These are phyloP conservation scores for Talaromyces islandicus DNA, from an alignment of 2,329 filamentous ascomycete species.

Conservation along the genomic window DNA sequence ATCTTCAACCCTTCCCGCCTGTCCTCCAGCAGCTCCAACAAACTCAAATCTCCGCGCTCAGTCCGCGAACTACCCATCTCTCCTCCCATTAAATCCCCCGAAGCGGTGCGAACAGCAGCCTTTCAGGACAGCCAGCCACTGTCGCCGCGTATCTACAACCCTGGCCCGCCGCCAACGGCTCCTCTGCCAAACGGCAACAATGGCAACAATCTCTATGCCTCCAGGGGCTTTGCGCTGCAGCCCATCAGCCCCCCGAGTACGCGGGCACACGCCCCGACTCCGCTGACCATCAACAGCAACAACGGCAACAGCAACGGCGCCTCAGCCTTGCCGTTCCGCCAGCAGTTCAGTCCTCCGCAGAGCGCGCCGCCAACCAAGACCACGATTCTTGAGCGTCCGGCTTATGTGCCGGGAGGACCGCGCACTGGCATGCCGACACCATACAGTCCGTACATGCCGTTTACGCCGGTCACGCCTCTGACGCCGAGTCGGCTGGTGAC, in stretches of 20 bases:
- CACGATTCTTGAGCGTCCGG: constrained; percentile 41
- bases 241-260: not conserved
- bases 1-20: constrained; percentile 35
- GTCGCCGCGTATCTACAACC: constrained; percentile 52
- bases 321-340: constrained; percentile 37
- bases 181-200: constrained; percentile 24
- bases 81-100: constrained; percentile 45
- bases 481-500: constrained; percentile 42
- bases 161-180: constrained; percentile 50
- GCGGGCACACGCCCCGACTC: constrained; percentile 18
- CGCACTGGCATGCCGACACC: constrained; percentile 44
- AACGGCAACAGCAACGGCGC: constrained; percentile 18
- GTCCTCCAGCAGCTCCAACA: constrained; percentile 34
- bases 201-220: not conserved
- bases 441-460: constrained; percentile 47
- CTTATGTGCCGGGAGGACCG: constrained; percentile 30
- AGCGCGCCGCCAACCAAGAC: constrained; percentile 45
- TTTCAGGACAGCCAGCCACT: constrained; percentile 50
- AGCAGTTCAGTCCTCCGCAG: constrained; percentile 33
- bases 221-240: constrained; percentile 4
- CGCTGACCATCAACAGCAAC: constrained; percentile 24
- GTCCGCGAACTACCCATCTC: constrained; percentile 55
- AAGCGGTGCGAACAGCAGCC: constrained; percentile 26
- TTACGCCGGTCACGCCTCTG: constrained; percentile 44
- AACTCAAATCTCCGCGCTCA: constrained; percentile 38